Base-by-base conservation (phyloP, 2,329 filamentous ascomycete genomes). In the Chrysosporium queenslandicum region DNA sequence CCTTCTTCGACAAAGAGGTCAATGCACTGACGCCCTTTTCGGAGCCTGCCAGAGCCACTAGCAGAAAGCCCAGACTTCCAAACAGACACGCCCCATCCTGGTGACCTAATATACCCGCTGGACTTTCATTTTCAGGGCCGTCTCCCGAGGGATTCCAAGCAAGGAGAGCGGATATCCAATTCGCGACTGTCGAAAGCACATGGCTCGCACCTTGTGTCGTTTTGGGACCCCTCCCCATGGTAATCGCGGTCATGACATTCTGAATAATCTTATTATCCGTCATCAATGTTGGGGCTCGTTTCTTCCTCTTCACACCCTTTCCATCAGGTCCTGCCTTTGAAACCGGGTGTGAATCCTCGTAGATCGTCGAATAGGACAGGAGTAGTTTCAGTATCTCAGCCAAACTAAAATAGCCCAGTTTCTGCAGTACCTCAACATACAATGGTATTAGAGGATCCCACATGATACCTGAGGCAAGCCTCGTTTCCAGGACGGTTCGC, bases 401-500 rank as follows among this genome's bases (percentile, higher is more conserved):
- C n/a, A 63, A 58, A 49, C 64, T 67, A 9, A 68, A 59, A 37
- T 59, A 57, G 1, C 64, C 65, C 43, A 62, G 56, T 53, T 64
- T 68, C 52, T 64, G 66, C 12, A 71, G 56, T 30, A 62, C 61
- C 53, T 71, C 68, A 32, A 69, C 62, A 58, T 71, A 72, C 12
- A 68, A 58, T 8, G 69, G 69, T 52, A 71, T 59, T 30, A 71
- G 56, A n/a, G 69, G 69, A 53, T 72, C 69, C 68, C 69, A 71
- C 40, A 64, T 61, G 49, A 69, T 58, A 32, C 58, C 60, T 5
- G 66, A 64, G 20, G 60, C 56, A 4, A 61, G 56, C 34, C 64
- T 66, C n/a, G 63, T 61, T 34, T 66, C 63, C 2, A 71, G 57
- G 32, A 72, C 55, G 4, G 64, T 55, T 53, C 69, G 65, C 2